A percentile compares a stretch with the other conserved stretches of the same genome.
Conservation (phyloP, 192 early-diverging fungal species). For the Backusella westeae region DNA sequence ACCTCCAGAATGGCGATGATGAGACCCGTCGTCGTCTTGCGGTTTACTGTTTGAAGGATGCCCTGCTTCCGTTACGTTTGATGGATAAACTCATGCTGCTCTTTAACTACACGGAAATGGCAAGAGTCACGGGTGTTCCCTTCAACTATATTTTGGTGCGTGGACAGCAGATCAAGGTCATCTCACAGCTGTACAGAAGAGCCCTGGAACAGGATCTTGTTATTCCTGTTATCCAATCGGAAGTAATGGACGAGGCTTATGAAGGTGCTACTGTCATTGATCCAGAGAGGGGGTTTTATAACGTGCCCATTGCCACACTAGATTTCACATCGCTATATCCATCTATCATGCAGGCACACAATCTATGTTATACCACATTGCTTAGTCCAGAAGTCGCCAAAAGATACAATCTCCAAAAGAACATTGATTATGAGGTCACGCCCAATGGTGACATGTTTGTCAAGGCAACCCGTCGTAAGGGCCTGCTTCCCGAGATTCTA, state of each 20-base stretch:
- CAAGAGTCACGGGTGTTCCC: conserved; percentile 93
- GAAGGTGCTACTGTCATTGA: conserved; percentile 98
- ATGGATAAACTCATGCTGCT: conserved; percentile 98
- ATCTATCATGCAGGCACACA: conserved; percentile 99
- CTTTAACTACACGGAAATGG: conserved; percentile 98
- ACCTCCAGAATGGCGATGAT: conserved; percentile 92
- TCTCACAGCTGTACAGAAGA: conserved; percentile 93
- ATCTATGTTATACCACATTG: conserved; percentile 95
- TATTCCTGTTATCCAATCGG: conserved; percentile 83
- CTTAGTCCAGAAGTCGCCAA: conserved; percentile 58
- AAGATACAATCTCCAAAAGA: conserved; percentile 63
- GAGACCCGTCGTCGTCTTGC: conserved; percentile 94
- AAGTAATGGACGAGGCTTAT: conserved; percentile 83
- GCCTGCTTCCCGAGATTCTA: conserved; percentile 86
- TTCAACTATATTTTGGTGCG: conserved; percentile 92
- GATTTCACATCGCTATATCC: conserved; percentile 99
- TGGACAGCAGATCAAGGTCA: conserved; percentile 98
- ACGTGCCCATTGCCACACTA: conserved; percentile 94
- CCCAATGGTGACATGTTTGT: conserved; percentile 94
- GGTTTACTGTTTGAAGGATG: conserved; percentile 98
- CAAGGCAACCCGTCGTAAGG: conserved; percentile 67
- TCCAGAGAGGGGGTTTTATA: conserved; percentile 90
- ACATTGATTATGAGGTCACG: conserved; percentile 84
- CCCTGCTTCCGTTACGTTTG: conserved; percentile 87
- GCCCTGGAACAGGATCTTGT: conserved; percentile 78